These are phyloP conservation scores for Rehmannia glutinosa DNA, from an alignment of 257 asterid species.

Conservation along the genomic window DNA sequence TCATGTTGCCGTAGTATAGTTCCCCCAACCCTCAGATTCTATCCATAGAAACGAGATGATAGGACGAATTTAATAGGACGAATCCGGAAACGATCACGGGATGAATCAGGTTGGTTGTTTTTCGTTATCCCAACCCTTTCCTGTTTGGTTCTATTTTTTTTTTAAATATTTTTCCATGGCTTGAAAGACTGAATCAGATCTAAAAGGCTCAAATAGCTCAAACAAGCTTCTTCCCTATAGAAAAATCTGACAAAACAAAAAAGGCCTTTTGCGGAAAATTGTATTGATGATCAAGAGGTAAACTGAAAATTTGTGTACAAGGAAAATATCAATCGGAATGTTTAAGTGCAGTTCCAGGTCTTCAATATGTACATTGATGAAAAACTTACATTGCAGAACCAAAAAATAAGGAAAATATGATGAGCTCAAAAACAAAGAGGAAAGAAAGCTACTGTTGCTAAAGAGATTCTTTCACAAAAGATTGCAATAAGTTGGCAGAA, in stretches of 20 bases:
- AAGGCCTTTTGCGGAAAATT: not conserved
- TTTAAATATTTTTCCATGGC: too few species aligned
- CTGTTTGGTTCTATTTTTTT: too few species aligned
- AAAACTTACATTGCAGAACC: constrained; percentile 7
- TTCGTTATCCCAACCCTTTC: too few species aligned
- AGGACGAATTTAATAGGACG: too few species aligned
- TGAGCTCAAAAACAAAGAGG: not conserved
- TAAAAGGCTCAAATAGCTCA: too few species aligned
- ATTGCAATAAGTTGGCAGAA: constrained; percentile 14
- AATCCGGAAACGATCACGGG: too few species aligned
- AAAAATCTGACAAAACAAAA: not conserved
- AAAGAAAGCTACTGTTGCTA: constrained; percentile 14
- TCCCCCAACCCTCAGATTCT: too few species aligned
- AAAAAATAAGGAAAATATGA: not conserved
- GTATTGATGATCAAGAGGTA: not conserved
- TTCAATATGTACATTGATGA: constrained; percentile 39
- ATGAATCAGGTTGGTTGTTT: too few species aligned
- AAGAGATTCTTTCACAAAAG: constrained; percentile 9
- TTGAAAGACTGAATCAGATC: too few species aligned
- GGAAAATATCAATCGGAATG: not conserved
- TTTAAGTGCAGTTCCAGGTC: constrained; percentile 15
- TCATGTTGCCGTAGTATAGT: too few species aligned
- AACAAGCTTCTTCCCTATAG: too few species aligned
- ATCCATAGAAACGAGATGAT: too few species aligned
- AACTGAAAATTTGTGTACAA: constrained; percentile 18